Conservation (phyloP, 2,329 filamentous ascomycete species). For the Teratosphaeria gauchensis region DNA sequence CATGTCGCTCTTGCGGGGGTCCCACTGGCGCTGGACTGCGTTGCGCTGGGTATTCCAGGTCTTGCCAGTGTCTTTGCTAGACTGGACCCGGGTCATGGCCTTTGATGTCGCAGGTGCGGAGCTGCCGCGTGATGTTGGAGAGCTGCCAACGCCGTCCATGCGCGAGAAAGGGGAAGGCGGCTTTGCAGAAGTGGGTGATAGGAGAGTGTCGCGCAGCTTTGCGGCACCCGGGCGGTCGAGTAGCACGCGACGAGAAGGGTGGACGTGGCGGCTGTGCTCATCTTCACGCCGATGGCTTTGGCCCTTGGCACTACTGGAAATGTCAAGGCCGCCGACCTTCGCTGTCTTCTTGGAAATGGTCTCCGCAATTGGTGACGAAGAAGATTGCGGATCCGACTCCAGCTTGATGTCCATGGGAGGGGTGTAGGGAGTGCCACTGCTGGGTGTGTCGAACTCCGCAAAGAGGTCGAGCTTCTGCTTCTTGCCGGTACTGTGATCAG, state of each 20-base stretch:
- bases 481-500: not conserved
- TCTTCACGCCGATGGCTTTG: not conserved
- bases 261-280: not conserved
- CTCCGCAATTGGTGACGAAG: not conserved
- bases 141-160: not conserved
- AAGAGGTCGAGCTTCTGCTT: not conserved
- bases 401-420: not conserved
- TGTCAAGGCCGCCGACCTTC: not conserved
- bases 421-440: not conserved
- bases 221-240: not conserved
- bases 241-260: not conserved
- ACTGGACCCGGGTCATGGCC: not conserved
- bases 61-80: not conserved
- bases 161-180: not conserved
- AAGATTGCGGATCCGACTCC: not conserved
- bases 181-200: not conserved
- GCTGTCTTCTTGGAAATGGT: not conserved
- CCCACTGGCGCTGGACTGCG: slow-evolving; percentile 9
- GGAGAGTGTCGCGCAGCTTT: not conserved
- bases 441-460: not conserved
- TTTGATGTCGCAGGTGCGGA: not conserved
- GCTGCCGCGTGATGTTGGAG: not conserved
- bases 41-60: slow-evolving; percentile 1
- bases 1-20: slow-evolving; percentile 5
- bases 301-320: not conserved